Evolutionary conservation across 768 basidiomycete genomes (phyloP), one percentile per base, ranked within the genome.

Genomic region (Udeniomyces megalosporus): DNA sequence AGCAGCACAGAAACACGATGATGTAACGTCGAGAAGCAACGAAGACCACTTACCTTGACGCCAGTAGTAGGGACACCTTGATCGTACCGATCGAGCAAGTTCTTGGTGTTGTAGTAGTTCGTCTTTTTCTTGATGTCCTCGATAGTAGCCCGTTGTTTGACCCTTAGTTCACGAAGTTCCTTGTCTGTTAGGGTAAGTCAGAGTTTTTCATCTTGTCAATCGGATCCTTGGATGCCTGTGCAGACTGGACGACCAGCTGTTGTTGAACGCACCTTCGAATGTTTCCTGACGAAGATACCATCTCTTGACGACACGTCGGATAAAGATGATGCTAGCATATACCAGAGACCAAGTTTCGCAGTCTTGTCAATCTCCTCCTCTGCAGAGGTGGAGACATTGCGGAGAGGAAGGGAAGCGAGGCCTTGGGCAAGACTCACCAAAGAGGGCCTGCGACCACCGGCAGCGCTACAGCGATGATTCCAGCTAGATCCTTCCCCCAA

Each of bases 101-200:
- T 88, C 57, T 86, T 83, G 31, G 91, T 99, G 12, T 81, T 82
- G 71, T 99, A 88, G 73, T 88, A 99, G 68, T 96, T 93, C 1
- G 92, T 96, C 72, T 87, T 90, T 77, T 90, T 89, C 79, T 99
- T 99, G 67, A 97, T 88, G 68, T 95, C 92, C 66, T 93, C 90
- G 42, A 99, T 80, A 70, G 87, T 90, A 26, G 79, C 78, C 22
- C 87, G 84, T 66, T 92, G 89, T 69, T 84, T 77, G 1, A 74
- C 73, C 60, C 84, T 83, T 20, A 97, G 78, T 28, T 59, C 64
- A 26, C 55, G 60, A 44, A 69, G 61, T 2, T 82, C 82, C 71
- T 82, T 85, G 74, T 97, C 92, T 95, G 70, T 28, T 58, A 51
- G 28, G 45, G 42, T 35, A 17, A 42, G 38, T 42, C 8, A 8